Evolutionary conservation across 805 yeast species (phyloP), one percentile per base, ranked within the genome.

Genomic region (Hermanozyma aechmeae): DNA sequence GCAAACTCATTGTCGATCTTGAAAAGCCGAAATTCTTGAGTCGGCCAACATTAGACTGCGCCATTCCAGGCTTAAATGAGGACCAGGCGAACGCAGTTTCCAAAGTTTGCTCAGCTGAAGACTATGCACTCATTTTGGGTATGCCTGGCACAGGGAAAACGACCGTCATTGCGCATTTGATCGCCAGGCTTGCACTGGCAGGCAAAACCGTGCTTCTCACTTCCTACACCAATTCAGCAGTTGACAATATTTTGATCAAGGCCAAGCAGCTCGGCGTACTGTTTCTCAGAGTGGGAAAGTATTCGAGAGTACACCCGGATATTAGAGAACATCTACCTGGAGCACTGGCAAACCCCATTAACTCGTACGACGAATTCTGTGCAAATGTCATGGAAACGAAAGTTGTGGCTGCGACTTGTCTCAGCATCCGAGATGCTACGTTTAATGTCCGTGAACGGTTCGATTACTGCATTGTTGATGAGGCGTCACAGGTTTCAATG

Each of bases 61-160:
- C 20, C 7, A 17, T 7, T n/a, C n/a, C n/a, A n/a, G n/a, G 20
- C 7, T 7, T 17, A 13, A 16, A 35, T 21, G n/a, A 11, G n/a
- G 95, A 85, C 44, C 98, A 92, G 47, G 35, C 59, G 4, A 41
- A 32, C 2, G 97, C 96, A 0, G 64, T 92, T 22, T 68, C 73
- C 11, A 71, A 65, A 34, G 83, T 77, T 0, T 48, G 85, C 27
- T 51, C 65, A 11, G 68, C 92, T 0, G 50, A 75, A 30, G 95
- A 87, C 48, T 92, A 83, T 47, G 65, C 87, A 4, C 61, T 92
- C 42, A 71, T 92, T 13, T 57, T 89, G 35, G 98, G 98, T 0
- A 92, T 92, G 98, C 98, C 98, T 0, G 98, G 98, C 3, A 92
- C 97, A 0, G 98, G 96, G 7, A 85, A 85, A 46, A 85, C 96